These are phyloP conservation scores for Myxozyma neglecta DNA, from an alignment of 805 yeast species.

Conservation along the genomic window DNA sequence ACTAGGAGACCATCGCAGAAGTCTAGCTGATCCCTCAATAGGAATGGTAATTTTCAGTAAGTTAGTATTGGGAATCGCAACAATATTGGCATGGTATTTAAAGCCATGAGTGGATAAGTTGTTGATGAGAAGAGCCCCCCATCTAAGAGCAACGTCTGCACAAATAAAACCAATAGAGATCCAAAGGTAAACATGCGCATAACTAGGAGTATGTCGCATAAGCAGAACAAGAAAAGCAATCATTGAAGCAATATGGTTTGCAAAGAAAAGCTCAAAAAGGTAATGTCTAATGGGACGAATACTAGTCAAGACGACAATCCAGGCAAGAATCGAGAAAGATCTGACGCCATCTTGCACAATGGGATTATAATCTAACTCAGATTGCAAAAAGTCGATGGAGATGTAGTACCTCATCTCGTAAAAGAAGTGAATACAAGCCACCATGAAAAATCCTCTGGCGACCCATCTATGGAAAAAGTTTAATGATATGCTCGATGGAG, in stretches of 20 bases:
- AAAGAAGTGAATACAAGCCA: constrained; percentile 34
- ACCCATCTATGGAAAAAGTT: constrained; percentile 37
- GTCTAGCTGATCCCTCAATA: neutral
- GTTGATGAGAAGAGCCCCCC: constrained; percentile 17
- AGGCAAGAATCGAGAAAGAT: constrained; percentile 32
- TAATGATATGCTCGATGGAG: constrained; percentile 28
- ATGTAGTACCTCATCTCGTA: constrained; percentile 31
- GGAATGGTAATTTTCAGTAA: constrained; percentile 16
- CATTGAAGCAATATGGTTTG: constrained; percentile 33
- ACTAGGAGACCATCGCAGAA: constrained; percentile 32
- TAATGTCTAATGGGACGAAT: constrained; percentile 38
- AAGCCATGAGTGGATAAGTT: constrained; percentile 19
- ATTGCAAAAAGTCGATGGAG: constrained; percentile 19
- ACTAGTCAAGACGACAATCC: constrained; percentile 33
- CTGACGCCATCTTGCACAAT: constrained; percentile 33
- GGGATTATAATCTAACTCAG: constrained; percentile 24
- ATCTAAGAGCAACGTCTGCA: constrained; percentile 33
- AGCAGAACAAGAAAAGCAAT: constrained; percentile 33
- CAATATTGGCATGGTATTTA: constrained; percentile 23
- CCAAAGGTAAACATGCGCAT: constrained; percentile 33
- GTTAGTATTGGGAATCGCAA: neutral
- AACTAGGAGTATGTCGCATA: constrained; percentile 33
- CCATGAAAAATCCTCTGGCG: constrained; percentile 34
- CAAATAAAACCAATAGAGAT: constrained; percentile 33
- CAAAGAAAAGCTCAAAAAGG: constrained; percentile 34